Conservation (phyloP, 2,329 filamentous ascomycete genomes). For the Fusarium illudens region DNA sequence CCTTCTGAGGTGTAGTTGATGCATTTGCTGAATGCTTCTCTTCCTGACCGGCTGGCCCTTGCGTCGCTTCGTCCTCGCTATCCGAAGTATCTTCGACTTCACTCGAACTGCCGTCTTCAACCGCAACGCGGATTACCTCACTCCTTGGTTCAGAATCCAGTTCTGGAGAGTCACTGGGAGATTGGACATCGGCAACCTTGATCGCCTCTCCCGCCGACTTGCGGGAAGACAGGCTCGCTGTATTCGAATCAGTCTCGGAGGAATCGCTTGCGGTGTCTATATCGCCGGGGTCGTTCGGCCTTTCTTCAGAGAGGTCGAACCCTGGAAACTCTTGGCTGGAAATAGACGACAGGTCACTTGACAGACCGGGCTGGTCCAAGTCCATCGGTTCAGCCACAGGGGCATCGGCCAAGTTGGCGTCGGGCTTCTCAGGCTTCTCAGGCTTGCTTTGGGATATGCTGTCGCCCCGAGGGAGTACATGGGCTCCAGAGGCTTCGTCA, state of each 20-base stretch:
- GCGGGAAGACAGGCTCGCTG: neutral
- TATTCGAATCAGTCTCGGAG: neutral
- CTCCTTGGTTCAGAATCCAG: neutral
- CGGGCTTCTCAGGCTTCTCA: neutral
- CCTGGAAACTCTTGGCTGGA: slow-evolving; percentile 18
- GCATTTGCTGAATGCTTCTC: neutral
- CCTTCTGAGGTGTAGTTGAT: neutral
- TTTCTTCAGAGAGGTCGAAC: slow-evolving; percentile 1
- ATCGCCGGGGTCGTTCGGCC: neutral
- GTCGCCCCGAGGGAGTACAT: neutral
- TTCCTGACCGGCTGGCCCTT: neutral
- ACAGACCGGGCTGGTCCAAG: neutral
- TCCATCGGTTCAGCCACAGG: neutral
- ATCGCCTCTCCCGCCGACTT: neutral
- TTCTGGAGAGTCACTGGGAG: neutral
- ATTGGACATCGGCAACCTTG: neutral
- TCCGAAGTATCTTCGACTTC: neutral
- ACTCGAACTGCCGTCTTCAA: neutral
- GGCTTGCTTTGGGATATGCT: neutral
- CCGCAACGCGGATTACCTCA: slow-evolving; percentile 5
- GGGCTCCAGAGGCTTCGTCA: slow-evolving; percentile 2
- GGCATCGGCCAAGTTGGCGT: neutral
- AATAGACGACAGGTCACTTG: slow-evolving; percentile 33
- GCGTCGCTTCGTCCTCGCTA: neutral
- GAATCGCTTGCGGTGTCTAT: neutral